Base-by-base conservation (phyloP, 371 early-diverging fungal genomes). In the Funneliformis caledonium region DNA sequence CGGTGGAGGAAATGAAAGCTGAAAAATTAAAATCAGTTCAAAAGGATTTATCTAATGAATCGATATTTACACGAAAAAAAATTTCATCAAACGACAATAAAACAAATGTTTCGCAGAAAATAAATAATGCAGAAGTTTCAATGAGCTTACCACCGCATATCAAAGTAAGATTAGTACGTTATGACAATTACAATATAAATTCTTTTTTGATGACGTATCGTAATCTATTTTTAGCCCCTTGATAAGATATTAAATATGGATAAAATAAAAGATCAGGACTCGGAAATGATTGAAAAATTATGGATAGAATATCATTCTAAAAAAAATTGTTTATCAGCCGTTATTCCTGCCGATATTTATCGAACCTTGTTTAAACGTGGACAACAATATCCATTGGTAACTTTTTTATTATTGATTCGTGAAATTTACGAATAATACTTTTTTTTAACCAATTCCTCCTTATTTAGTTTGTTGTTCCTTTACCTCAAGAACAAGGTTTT, bases 301-400 rank as follows among this genome's bases (percentile, higher is more conserved):
- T 97, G 97, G 98, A 95, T 91, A 62, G 86, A 90, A 78, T 94
- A 93, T 83, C 96, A 97, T 78, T 82, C 92, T 43, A 84, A 89
- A 70, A 87, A 91, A 79, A 92, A 90, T 69, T 87, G 88, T 65
- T 88, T 95, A 16, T 93, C 94, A 4, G 98, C 95, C 7, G 91
- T 88, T 4, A 93, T 97, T 65, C 92, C 95, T 1, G 86, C 85
- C 5, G 89, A 88, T 2, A 90, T 92, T 10, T 97, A 96, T 84
- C 86, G 87, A n/a, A 87, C 88, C 59, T 85, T 96, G 62, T 86
- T 89, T 75, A 85, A 88, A 80, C 89, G 91, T 33, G 89, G 92
- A 42, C 87, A 88, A 81, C 80, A 90, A 74, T 94, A 88, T 82
- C 95, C 96, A 14, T 22, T 75, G 79, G 42, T 78, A 56, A 9